Base-by-base conservation (phyloP, 2,329 filamentous ascomycete genomes). In the Fusarium nisikadoi region DNA sequence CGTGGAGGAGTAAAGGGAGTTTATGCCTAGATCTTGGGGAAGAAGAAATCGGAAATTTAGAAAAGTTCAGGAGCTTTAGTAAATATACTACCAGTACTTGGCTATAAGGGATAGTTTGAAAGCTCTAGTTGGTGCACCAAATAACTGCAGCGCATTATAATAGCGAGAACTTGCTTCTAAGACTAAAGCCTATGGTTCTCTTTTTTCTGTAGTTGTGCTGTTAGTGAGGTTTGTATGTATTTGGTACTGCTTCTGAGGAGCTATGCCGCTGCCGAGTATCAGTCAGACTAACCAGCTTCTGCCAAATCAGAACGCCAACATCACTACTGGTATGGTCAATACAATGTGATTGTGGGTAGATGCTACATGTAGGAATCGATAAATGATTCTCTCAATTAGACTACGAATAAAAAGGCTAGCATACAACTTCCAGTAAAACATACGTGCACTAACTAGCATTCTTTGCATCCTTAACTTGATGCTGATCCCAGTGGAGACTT, bases 391-490 rank as follows among this genome's bases (percentile, higher is more conserved):
- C 33, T 61, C 27, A 42, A 53, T 70, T 65, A 56, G 29, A 57
- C 20, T 59, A 41, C 11, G 38, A 29, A 29, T 57, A 54, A 17
- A 47, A 55, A 29, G 19, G 47, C 65, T 63, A 70, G 35, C 62
- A 17, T 73, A 71, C 61, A 72, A 36, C 61, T 67, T 56, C 33
- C 56, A 71, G 12, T 29, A 63, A 57, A 39, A 16, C 25, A 52
- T 23, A 42, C 65, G 23, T 45, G 33, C 38, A 35, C 35, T 39
- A 16, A 62, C 33, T 29, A n/a, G 39, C 39, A 35, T 35, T 46
- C 42, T 36, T 62, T 70, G 52, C 36, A 59, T 69, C 41, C 45
- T 45, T 65, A 33, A 25, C 57, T 57, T 31, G 29, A 49, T 16
- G 27, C 50, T 50, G 49, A 31, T 50, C 33, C 25, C 20, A 11